Conservation (phyloP, 1,284 basidiomycete genomes). For the Tilletia setariae region DNA sequence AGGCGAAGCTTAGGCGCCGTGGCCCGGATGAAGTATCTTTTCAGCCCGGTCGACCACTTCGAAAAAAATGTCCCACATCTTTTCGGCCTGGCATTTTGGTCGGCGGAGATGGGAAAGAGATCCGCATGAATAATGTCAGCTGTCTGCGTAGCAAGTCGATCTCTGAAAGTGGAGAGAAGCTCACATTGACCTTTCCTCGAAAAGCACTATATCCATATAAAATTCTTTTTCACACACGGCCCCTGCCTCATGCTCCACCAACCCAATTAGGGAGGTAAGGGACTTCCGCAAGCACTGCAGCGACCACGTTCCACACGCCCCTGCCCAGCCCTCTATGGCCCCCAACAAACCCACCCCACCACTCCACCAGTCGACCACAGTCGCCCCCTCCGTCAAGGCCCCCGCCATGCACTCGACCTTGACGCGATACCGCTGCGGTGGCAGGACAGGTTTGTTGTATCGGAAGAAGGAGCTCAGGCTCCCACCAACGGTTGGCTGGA, state of each 20-base stretch:
- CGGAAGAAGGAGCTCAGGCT: too few relatives aligned
- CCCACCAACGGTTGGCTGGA: too few relatives aligned
- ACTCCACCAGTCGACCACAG: slow-evolving; percentile 43
- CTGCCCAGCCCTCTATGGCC: slow-evolving; percentile 39
- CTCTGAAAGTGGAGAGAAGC: too few relatives aligned
- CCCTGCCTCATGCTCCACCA: too few relatives aligned
- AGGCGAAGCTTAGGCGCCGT: too few relatives aligned
- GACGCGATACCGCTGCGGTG: slow-evolving; percentile 35
- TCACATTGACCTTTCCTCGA: too few relatives aligned
- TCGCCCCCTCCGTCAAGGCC: slow-evolving; percentile 34
- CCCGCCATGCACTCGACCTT: slow-evolving; percentile 36
- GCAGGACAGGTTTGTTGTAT: slow-evolving; percentile 1
- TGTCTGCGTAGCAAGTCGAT: too few relatives aligned
- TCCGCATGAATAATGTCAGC: neutral
- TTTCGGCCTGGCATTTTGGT: slow-evolving; percentile 18
- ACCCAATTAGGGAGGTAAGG: too few relatives aligned
- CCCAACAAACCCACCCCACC: too few relatives aligned
- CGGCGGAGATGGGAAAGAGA: neutral
- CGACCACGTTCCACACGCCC: slow-evolving; percentile 40
- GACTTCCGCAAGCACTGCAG: slow-evolving; percentile 42
- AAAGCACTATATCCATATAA: too few relatives aligned
- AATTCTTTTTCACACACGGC: too few relatives aligned
- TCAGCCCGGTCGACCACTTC: slow-evolving; percentile 37
- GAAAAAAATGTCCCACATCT: slow-evolving; percentile 43
- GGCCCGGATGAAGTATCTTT: neutral